Evolutionary conservation across 2,329 filamentous ascomycete species (phyloP), one percentile per base, ranked within the genome.

Genomic region (Penicillium glabrum): DNA sequence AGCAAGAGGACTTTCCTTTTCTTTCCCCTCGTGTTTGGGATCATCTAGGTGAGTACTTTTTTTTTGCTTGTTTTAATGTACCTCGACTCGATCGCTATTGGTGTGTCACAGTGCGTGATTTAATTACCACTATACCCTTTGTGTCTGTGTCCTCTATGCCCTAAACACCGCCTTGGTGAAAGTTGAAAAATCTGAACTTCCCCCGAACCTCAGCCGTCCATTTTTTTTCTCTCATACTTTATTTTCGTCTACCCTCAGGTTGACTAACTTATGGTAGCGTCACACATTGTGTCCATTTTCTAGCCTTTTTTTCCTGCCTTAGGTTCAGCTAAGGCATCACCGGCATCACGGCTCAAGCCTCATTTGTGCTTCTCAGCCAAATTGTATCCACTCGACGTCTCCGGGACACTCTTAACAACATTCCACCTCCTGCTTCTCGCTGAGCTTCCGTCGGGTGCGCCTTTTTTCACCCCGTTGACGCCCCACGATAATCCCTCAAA

Each of bases 401-500:
- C 65, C 72, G 74, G 66, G 70, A 77, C 72, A 77, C 74, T 74
- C 76, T 78, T 75, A 77, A 79, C 72, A 76, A 75, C 72, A 75
- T 75, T 69, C 76, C 76, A 67, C 75, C 75, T 74, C 73, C 75
- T 75, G 57, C 62, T 71, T 60, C 64, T 64, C 43, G 58, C 61
- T 67, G 65, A 66, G 41, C 53, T 59, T 55, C 57, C 71, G 65
- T 65, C 69, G 60, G 63, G 68, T 75, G 65, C 73, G 74, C 67
- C 75, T 70, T 70, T 72, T 74, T 66, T 72, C 65, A 54, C 55
- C 67, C 63, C 65, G 54, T 65, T 72, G 66, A 71, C 72, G 64
- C 66, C 69, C 65, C 65, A 75, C 74, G 66, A 83, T 82, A 77
- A 83, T 80, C 75, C 80, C 84, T 77, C 79, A 84, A 79, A 79